A percentile compares a stretch with the other conserved stretches of the same genome.
These are phyloP conservation scores for Xylaria sp. DNA, from an alignment of 2,329 filamentous ascomycete genomes.

Conservation along the genomic window DNA sequence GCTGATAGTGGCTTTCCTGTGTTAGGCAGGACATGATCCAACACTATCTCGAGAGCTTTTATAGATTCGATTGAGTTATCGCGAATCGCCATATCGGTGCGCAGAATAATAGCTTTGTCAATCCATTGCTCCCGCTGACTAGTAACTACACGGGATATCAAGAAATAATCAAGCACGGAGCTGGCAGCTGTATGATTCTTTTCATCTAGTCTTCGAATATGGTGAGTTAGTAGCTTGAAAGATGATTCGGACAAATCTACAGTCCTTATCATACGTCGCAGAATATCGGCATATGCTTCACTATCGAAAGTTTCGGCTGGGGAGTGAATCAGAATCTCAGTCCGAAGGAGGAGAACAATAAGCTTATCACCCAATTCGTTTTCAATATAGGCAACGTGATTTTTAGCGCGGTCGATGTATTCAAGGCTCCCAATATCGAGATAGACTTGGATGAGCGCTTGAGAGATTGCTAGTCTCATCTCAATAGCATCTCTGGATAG, in stretches of 20 bases:
- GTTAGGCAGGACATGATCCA: conserved; percentile 55
- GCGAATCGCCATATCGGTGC: conserved; percentile 73
- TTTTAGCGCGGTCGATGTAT: conserved; percentile 62
- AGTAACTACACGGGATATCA: conserved; percentile 66
- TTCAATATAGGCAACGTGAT: conserved; percentile 71
- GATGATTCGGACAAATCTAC: conserved; percentile 70
- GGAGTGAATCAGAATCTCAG: conserved; percentile 70
- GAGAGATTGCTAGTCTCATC: conserved; percentile 73
- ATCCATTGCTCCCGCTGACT: conserved; percentile 67
- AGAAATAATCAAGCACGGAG: conserved; percentile 70
- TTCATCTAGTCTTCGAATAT: conserved; percentile 72
- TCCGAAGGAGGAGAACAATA: conserved; percentile 72
- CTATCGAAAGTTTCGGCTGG: conserved; percentile 61
- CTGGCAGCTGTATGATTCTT: conserved; percentile 62
- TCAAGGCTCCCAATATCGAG: conserved; percentile 60
- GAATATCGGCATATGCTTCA: conserved; percentile 61
- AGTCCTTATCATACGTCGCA: conserved; percentile 70
- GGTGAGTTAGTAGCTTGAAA: conserved; percentile 73
- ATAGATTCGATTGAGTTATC: conserved; percentile 52
- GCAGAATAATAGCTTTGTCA: conserved; percentile 74
- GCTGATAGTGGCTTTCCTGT: conserved; percentile 63
- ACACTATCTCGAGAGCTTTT: conserved; percentile 42
- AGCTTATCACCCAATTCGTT: conserved; percentile 72
- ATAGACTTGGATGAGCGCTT: conserved; percentile 68
- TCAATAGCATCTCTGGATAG: conserved; percentile 71